Base-by-base conservation (phyloP, 2,329 filamentous ascomycete species). In the Talaromyces amestolkiae region DNA sequence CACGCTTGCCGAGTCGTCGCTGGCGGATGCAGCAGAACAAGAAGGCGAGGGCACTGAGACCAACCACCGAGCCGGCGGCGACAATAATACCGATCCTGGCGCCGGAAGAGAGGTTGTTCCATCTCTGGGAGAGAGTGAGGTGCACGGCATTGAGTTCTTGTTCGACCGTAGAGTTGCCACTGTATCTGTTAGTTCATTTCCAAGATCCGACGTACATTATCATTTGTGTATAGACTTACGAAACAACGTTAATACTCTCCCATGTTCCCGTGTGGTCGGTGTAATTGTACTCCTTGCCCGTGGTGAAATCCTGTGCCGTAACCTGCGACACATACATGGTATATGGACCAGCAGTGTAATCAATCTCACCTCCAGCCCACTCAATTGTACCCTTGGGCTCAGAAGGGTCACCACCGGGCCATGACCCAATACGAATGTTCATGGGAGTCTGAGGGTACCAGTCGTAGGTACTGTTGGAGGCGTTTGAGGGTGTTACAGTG, bases 381-480 rank as follows among this genome's bases (percentile, higher is more conserved):
- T 86, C 79, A 51, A 89, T 85, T 0, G 86, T 89, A 13, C 79
- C 79, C 2, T 67, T 3, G 3, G 69, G 58, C 17, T 79, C 75
- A 3, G 65, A 65, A 8, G 75, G 66, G 63, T 79, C 76, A 65
- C 90, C 90, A 62, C 88, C 89, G 41, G 87, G 85, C 88, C 89
- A 91, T 67, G 85, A 84, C 66, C 90, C 89, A 49, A 91, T 77
- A 76, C 89, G 89, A 71, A 92, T 76, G 76, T 88, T 87, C 84
- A 89, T 88, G 56, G 90, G 90, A 3, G 89, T 91, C 80, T 92
- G 89, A 41, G 90, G 90, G 79, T 86, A 92, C 69, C 84, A 83
- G 64, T 79, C 76, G 63, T 84, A 86, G 64, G 78, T 76, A 61
- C 84, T 86, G 49, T 80, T 80, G 71, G 84, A 74, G 58, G 87